Evolutionary conservation across 2,329 filamentous ascomycete species (phyloP).

Genomic region (Golovinomyces cichoracearum): DNA sequence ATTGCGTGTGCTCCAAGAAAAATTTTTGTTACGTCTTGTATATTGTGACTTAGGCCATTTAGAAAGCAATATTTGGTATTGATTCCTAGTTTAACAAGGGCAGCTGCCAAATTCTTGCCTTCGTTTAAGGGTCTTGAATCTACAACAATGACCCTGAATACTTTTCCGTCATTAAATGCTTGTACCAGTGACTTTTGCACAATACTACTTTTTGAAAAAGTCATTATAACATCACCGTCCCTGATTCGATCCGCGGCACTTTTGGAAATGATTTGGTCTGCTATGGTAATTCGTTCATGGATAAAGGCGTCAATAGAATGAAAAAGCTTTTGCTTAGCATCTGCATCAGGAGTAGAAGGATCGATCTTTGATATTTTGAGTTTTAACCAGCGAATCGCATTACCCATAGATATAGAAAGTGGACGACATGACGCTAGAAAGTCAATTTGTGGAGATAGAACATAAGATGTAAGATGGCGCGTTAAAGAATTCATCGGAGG

Average conservation of each 20-base stretch:
- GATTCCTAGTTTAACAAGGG: conserved; percentile 39
- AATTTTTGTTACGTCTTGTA: conserved; percentile 35
- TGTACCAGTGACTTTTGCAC: conserved; percentile 59
- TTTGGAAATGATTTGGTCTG: conserved; percentile 61
- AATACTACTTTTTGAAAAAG: conserved; percentile 63
- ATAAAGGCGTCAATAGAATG: conserved; percentile 74
- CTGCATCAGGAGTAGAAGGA: conserved; percentile 54
- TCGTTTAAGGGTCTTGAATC: conserved; percentile 50
- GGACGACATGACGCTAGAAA: conserved; percentile 85
- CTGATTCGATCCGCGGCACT: conserved; percentile 51
- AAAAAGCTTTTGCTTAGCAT: conserved; percentile 55
- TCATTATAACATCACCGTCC: conserved; percentile 59
- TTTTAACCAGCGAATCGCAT: conserved; percentile 86
- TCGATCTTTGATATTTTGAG: conserved; percentile 76
- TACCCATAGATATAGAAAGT: conserved; percentile 89
- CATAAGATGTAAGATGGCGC: conserved; percentile 72
- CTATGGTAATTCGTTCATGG: conserved; percentile 65
- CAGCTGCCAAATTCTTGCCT: conserved; percentile 44
- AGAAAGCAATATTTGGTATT: conserved; percentile 61
- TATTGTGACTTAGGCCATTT: conserved; percentile 47
- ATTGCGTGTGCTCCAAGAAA: conserved; percentile 79
- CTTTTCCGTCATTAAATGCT: conserved; percentile 42
- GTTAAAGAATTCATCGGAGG: conserved; percentile 63
- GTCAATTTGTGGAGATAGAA: conserved; percentile 82
- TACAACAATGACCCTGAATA: conserved; percentile 62